Conservation (phyloP, 1,284 basidiomycete genomes). For the Microbotryum violaceum region DNA sequence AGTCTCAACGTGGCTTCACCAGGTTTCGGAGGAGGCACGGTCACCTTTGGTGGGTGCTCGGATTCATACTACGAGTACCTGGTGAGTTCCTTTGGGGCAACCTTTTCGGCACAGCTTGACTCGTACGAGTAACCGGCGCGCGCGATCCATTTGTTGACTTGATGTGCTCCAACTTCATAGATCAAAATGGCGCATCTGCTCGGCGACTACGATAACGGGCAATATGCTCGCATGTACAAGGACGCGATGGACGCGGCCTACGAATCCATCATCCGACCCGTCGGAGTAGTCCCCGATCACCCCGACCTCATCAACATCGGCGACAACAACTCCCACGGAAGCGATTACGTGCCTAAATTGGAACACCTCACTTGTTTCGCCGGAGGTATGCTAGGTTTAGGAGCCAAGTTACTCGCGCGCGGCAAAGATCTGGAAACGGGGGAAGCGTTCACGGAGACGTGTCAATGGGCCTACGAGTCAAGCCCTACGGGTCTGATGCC, state of each 20-base stretch:
- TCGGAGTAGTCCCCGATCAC: conserved; percentile 43
- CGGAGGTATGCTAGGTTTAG: conserved; percentile 51
- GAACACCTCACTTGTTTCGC: conserved; percentile 49
- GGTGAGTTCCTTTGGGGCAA: conserved; percentile 2
- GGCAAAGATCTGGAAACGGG: conserved; percentile 42
- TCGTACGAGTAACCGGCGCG: too few relatives aligned
- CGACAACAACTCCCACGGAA: conserved; percentile 5
- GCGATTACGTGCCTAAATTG: conserved; percentile 22
- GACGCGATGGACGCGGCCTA: conserved; percentile 45
- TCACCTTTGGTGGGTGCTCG: conserved; percentile 46
- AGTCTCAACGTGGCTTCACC: conserved; percentile 40
- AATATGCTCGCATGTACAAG: conserved; percentile 47
- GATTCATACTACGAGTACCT: conserved; percentile 52
- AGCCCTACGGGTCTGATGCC: conserved; percentile 44
- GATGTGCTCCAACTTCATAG: background rate
- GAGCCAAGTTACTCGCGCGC: conserved; percentile 45
- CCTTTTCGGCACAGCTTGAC: too few relatives aligned
- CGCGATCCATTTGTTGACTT: too few relatives aligned
- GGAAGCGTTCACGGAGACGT: conserved; percentile 45
- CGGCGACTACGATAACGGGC: conserved; percentile 16
- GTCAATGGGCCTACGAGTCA: conserved; percentile 47
- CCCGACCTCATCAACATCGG: conserved; percentile 40
- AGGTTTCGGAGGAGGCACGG: conserved; percentile 27
- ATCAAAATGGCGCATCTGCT: conserved; percentile 33
- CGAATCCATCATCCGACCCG: conserved; percentile 41